Conservation (phyloP, 169 alveolate genomes). For the Babesia sp. region DNA sequence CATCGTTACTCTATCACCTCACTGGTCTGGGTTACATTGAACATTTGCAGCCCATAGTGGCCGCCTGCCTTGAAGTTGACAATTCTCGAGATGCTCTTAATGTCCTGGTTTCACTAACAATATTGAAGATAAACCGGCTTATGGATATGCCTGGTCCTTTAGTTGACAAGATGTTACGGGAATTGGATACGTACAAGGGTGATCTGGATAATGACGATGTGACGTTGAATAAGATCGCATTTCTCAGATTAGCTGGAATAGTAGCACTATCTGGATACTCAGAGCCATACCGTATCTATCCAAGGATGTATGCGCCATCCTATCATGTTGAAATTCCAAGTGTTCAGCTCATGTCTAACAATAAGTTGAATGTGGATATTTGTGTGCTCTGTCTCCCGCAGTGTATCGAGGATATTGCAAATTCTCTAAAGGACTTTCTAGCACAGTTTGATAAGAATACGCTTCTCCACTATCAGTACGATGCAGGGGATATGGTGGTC, state of each 20-base stretch:
- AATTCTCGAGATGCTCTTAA: constrained; percentile 14
- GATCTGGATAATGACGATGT: neutral
- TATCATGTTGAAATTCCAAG: neutral
- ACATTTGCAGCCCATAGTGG: constrained; percentile 9
- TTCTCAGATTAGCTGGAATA: constrained; percentile 3
- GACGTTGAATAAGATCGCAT: neutral
- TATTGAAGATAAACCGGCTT: constrained; percentile 33
- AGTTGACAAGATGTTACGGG: neutral
- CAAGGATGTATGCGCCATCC: constrained; percentile 3
- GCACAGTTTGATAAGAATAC: constrained; percentile 35
- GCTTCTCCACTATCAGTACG: neutral
- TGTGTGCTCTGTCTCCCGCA: neutral
- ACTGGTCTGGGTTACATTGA: constrained; percentile 49
- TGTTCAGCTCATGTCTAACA: neutral
- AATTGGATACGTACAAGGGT: neutral
- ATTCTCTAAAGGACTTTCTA: constrained; percentile 21
- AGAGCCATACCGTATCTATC: neutral
- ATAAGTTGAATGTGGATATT: constrained; percentile 14
- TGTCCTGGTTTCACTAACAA: constrained; percentile 33
- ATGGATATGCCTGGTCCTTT: neutral
- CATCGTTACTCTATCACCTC: constrained; percentile 9
- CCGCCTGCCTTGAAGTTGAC: constrained; percentile 7
- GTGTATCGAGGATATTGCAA: constrained; percentile 18
- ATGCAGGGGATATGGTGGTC: constrained; percentile 26
- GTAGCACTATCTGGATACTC: neutral